Percentiles rank a stretch among this genome's conserved stretches.
These are phyloP conservation scores for Boletellus sp. DNA, from an alignment of 1,284 basidiomycete species.

Conservation along the genomic window DNA sequence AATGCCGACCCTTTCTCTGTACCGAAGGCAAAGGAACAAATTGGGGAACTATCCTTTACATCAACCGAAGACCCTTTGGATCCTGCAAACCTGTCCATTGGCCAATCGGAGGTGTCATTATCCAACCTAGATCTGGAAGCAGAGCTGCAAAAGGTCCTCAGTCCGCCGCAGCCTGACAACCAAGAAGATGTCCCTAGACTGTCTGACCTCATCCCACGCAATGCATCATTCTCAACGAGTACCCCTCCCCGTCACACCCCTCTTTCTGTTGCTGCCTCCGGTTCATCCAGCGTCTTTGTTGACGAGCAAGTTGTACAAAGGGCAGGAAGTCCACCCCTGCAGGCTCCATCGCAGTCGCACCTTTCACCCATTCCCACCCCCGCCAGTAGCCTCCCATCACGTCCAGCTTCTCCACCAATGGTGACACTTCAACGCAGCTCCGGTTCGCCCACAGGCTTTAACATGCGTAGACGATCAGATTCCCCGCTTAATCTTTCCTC, in stretches of 20 bases:
- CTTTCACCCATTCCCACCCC: slow-evolving; percentile 3
- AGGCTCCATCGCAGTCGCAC: slow-evolving; percentile 4
- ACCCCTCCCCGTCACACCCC: slow-evolving; percentile 25
- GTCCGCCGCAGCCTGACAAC: slow-evolving; percentile 9
- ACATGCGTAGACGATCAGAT: slow-evolving; percentile 21
- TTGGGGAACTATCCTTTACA: slow-evolving; percentile 36
- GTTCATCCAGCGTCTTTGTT: slow-evolving; percentile 16
- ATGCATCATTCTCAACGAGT: slow-evolving; percentile 25
- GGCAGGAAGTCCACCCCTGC: slow-evolving; percentile 3
- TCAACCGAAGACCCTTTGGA: slow-evolving; percentile 35
- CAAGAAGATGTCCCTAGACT: slow-evolving; percentile 14
- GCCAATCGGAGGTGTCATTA: slow-evolving; percentile 32
- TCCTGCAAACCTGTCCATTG: slow-evolving; percentile 33
- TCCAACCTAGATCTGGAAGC: slow-evolving; percentile 31
- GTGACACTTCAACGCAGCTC: slow-evolving; percentile 12
- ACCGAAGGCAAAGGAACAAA: slow-evolving; percentile 29
- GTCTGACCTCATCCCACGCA: slow-evolving; percentile 23
- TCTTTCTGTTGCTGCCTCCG: slow-evolving; percentile 19
- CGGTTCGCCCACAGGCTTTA: slow-evolving; percentile 12
- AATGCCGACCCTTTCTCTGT: slow-evolving; percentile 24
- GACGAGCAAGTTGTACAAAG: slow-evolving; percentile 6
- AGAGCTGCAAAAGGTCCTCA: slow-evolving; percentile 27
- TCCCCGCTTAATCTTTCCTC: slow-evolving; percentile 19
- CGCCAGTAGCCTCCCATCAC: not conserved
- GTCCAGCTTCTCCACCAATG: slow-evolving; percentile 12